Evolutionary conservation across 2,329 filamentous ascomycete species (phyloP).

Genomic region (Camillea tinctor): DNA sequence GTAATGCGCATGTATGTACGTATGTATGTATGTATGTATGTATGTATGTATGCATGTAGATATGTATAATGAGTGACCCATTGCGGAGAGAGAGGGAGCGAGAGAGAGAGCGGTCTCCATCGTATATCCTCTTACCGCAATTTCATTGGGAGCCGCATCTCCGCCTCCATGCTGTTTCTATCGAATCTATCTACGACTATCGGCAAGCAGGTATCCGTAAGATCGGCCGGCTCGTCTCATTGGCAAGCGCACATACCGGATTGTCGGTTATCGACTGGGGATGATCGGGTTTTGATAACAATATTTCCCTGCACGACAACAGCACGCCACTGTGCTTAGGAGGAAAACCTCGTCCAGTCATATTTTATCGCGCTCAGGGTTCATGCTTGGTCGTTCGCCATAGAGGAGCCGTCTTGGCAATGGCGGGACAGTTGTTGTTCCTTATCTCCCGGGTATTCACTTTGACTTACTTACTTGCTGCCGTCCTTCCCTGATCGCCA

Average conservation of each 20-base stretch:
- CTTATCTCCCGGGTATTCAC: background rate
- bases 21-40: background rate
- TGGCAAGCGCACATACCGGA: background rate
- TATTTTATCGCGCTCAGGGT: background rate
- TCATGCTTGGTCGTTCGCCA: background rate
- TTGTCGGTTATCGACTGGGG: background rate
- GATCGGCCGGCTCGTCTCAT: background rate
- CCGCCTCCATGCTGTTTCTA: too few species aligned
- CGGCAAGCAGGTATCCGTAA: background rate
- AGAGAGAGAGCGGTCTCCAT: background rate
- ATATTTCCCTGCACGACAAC: background rate
- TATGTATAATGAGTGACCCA: background rate
- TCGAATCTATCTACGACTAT: background rate
- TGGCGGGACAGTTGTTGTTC: background rate
- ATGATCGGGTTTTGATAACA: background rate
- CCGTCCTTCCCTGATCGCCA: background rate
- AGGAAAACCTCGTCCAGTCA: background rate
- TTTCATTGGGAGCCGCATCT: background rate
- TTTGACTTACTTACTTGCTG: background rate
- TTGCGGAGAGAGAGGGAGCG: background rate
- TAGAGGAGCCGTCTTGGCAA: background rate
- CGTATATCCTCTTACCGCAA: background rate
- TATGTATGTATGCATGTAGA: too few species aligned
- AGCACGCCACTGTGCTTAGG: background rate
- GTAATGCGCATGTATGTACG: background rate